A percentile compares a stretch with the other conserved stretches of the same genome.
Evolutionary conservation across 768 basidiomycete genomes (phyloP).

Genomic region (Tylopilus rubrobrunneus): DNA sequence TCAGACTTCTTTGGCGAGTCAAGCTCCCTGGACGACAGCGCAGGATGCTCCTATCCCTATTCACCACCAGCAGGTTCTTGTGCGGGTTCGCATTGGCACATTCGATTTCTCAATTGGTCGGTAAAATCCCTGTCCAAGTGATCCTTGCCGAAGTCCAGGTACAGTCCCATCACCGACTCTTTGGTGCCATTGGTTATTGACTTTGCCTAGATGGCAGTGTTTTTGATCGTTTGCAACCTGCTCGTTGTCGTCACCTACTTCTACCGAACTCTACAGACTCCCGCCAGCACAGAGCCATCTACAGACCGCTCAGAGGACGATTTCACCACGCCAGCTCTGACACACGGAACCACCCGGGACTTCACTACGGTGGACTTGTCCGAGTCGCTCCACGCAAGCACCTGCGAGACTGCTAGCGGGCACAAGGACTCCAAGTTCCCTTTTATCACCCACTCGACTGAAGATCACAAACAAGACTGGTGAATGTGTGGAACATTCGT

Average conservation of each 20-base stretch:
- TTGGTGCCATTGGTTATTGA: neutral
- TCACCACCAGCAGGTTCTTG: constrained; percentile 6
- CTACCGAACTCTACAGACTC: neutral
- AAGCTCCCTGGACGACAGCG: constrained; percentile 12
- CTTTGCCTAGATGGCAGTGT: neutral
- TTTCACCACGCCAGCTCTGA: constrained; percentile 5
- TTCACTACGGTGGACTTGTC: constrained; percentile 10
- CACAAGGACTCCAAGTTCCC: neutral
- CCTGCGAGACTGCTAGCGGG: neutral
- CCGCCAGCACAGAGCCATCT: neutral
- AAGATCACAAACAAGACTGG: neutral
- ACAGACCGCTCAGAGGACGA: neutral
- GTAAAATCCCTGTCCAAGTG: neutral
- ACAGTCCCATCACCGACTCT: neutral
- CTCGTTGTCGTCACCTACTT: constrained; percentile 13
- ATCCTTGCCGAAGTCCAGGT: neutral
- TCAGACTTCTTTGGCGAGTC: constrained; percentile 14
- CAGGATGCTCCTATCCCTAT: constrained; percentile 13
- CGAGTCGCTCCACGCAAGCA: neutral
- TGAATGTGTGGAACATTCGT: neutral
- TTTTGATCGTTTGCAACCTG: constrained; percentile 10
- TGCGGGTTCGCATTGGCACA: constrained; percentile 3
- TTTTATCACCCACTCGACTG: neutral
- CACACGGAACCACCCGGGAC: neutral
- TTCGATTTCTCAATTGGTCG: neutral